Evolutionary conservation across 768 basidiomycete species (phyloP).

Genomic region (Lentinula raphanica): DNA sequence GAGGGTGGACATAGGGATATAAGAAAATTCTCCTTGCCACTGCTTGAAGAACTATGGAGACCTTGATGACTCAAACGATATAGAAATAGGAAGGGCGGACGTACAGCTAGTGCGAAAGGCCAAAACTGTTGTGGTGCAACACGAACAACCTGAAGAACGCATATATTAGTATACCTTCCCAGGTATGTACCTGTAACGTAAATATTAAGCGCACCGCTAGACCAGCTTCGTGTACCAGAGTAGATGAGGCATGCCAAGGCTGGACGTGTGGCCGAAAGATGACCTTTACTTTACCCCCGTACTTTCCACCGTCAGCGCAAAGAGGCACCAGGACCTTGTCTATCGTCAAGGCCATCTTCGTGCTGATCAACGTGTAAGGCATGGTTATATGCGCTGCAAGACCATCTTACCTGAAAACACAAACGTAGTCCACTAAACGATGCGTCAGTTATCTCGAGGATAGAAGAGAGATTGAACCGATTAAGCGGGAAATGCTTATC

Average conservation of each 20-base stretch:
- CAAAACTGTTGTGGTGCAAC: conserved; percentile 77
- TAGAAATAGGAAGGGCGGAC: conserved; percentile 12
- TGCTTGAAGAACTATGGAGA: conserved; percentile 69
- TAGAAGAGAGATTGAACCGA: neutral
- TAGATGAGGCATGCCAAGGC: conserved; percentile 78
- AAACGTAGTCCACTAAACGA: conserved; percentile 75
- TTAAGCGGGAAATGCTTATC: too few species aligned
- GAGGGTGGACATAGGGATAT: conserved; percentile 61
- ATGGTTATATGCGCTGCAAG: neutral
- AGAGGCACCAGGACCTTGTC: conserved; percentile 57
- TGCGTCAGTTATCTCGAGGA: neutral
- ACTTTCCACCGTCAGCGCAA: conserved; percentile 53
- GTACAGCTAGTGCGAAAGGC: conserved; percentile 64
- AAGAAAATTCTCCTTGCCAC: conserved; percentile 78
- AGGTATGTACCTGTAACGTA: neutral
- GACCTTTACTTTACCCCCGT: conserved; percentile 68
- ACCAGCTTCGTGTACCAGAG: conserved; percentile 74
- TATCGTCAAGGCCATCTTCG: conserved; percentile 56
- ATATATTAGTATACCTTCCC: neutral
- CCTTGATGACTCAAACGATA: neutral
- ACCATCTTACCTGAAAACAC: conserved; percentile 61
- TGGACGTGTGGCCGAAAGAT: conserved; percentile 70
- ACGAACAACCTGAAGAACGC: conserved; percentile 50
- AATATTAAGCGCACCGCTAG: conserved; percentile 77
- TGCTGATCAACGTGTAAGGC: conserved; percentile 29